Base-by-base conservation (phyloP, 345 rosid species). In the Eucalyptus pauciflora region DNA sequence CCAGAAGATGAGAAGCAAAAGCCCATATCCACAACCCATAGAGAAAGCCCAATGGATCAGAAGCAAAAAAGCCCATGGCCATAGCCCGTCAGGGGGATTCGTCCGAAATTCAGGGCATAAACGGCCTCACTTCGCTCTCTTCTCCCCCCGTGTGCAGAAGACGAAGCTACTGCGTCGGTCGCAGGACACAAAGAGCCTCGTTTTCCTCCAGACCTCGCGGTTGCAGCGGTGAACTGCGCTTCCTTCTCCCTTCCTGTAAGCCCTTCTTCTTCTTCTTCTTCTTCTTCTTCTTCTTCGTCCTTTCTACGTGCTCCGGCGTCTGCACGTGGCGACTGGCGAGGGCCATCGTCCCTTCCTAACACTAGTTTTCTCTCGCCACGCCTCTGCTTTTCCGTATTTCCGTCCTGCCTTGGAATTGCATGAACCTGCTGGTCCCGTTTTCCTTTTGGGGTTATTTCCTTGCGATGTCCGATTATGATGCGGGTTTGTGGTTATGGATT, bases 1-100 rank as follows among this genome's bases (percentile, higher is more conserved):
- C n/a, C 64, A 58, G 5, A 24, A 58, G 13, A 10, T 25, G n/a
- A 5, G 14, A 58, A 25, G n/a, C 67, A 60, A 60, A 56, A 52
- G 10, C 25, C 58, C 25, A 8, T 52, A 52, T 7, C 0, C 2
- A 2, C n/a, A 58, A n/a, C 64, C 64, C 64, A 58, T 7, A 0
- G 16, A 27, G 8, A 29, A 62, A 76, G 48, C 48, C 83, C 83
- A 41, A 41, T 41, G 8, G 48, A 37, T 18, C 25, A 5, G 25
- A 69, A 9, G 13, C 41, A 69, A 69, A 69, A 69, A 33, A 69
- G 80, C 81, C 81, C 81, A 33, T 9, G 8, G 6, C 18, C 43
- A 62, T 6, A 71, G 7, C 45, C 81, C 45, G 10, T 17, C 31
- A 27, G 3, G 27, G 31, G 83, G 29, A 37, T 12, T 20, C 83